Conservation (phyloP, 2,329 filamentous ascomycete species). For the Ceratocystis colombiana region DNA sequence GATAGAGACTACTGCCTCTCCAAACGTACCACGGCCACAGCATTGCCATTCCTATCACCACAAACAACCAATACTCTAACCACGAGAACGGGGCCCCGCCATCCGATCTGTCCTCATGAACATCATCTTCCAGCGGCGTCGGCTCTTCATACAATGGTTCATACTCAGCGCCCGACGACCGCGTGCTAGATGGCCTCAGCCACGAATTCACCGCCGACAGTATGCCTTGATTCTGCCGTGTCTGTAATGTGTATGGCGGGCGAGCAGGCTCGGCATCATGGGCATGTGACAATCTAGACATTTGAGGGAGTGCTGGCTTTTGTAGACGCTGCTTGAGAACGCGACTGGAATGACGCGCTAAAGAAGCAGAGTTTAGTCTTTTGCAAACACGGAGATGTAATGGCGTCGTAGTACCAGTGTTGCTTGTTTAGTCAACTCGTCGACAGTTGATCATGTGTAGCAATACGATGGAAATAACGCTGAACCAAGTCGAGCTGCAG, state of each 20-base stretch:
- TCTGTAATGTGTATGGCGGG: neutral
- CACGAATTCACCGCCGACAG: conserved; percentile 6
- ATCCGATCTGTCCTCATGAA: conserved; percentile 27
- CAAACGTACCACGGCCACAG: conserved; percentile 80
- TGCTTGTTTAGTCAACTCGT: neutral
- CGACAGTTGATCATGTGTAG: too few relatives aligned
- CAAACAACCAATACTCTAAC: conserved; percentile 76
- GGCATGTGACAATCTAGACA: conserved; percentile 12
- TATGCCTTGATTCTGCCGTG: conserved; percentile 5
- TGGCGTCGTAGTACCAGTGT: too few relatives aligned
- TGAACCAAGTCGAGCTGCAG: neutral
- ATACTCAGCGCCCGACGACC: conserved; percentile 18
- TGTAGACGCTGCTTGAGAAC: neutral
- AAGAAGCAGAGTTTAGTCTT: neutral
- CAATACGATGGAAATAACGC: neutral
- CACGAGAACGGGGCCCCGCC: conserved; percentile 59
- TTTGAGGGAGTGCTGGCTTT: neutral
- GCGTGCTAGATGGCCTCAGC: neutral
- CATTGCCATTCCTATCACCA: conserved; percentile 82
- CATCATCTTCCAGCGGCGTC: conserved; percentile 20
- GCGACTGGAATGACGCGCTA: neutral
- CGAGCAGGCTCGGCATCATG: conserved; percentile 14
- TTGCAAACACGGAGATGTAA: neutral
- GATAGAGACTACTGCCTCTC: neutral
- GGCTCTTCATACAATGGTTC: conserved; percentile 24